Conservation (phyloP, 2,329 filamentous ascomycete species). For the Magnaporthiopsis poae region DNA sequence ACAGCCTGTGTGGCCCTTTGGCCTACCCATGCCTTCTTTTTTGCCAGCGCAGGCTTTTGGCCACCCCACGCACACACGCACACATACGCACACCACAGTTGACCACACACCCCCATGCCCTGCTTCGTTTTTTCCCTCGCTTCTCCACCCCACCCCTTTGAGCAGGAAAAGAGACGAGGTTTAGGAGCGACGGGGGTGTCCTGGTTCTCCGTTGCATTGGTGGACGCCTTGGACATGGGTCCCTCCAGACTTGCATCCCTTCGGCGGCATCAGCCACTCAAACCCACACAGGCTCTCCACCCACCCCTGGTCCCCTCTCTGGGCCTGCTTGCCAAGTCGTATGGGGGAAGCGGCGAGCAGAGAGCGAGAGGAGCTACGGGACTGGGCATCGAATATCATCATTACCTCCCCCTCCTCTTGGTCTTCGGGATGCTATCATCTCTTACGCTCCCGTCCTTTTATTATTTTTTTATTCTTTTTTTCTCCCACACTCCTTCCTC, state of each 20-base stretch:
- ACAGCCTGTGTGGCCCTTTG: not conserved
- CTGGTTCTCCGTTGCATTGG: not conserved
- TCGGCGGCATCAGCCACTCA: not conserved
- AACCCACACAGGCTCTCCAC: not conserved
- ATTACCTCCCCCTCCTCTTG: conserved; percentile 8
- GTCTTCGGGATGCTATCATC: conserved; percentile 2
- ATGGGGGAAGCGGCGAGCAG: conserved; percentile 1
- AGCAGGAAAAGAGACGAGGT: not conserved
- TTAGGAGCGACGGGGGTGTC: not conserved
- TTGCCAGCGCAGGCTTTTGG: conserved; percentile 4
- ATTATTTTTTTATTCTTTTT: not conserved
- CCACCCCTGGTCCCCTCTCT: not conserved
- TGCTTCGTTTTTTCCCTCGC: not conserved
- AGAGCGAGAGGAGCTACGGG: not conserved
- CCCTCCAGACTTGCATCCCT: not conserved
- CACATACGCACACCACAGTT: not conserved
- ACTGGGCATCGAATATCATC: conserved; percentile 8
- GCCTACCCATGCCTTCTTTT: not conserved
- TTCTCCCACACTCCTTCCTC: conserved; percentile 8
- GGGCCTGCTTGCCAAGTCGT: conserved; percentile 2
- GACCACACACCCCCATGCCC: not conserved
- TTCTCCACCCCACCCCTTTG: not conserved
- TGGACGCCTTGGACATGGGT: not conserved
- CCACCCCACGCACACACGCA: not conserved
- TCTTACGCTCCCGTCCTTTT: not conserved